A percentile compares a stretch with the other conserved stretches of the same genome.
phyloP scores from a whole-genome alignment of 1,284 basidiomycete genomes.

The Phlebopus sp. region DNA sequence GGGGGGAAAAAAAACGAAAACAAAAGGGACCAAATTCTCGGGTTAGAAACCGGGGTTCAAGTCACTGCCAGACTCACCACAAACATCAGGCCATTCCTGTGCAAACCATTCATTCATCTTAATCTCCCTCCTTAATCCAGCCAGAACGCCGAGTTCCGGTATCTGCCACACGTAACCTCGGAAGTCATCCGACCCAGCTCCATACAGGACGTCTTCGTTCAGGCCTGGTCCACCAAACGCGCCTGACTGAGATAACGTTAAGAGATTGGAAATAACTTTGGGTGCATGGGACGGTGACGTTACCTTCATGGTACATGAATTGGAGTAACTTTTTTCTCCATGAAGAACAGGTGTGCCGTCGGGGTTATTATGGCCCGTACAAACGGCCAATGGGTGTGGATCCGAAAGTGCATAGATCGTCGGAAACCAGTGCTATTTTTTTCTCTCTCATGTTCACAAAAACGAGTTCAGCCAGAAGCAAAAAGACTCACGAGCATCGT shows the following conservation, averaged over 20 bases:
- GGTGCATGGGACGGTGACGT: background rate
- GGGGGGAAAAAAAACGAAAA: background rate
- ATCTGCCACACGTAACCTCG: constrained; percentile 77
- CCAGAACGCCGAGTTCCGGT: constrained; percentile 46
- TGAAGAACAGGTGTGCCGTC: constrained; percentile 46
- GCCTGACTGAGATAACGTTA: constrained; percentile 53
- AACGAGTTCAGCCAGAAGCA: background rate
- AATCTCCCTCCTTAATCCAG: constrained; percentile 42
- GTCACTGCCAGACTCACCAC: constrained; percentile 35
- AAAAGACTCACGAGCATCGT: constrained; percentile 54
- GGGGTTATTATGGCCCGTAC: constrained; percentile 53
- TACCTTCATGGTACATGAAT: constrained; percentile 78
- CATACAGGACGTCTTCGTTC: constrained; percentile 57
- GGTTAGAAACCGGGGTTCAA: background rate
- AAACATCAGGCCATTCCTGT: constrained; percentile 30
- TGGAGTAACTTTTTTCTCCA: constrained; percentile 57
- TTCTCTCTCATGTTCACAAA: constrained; percentile 2
- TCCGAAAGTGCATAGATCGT: constrained; percentile 68
- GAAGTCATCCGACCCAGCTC: constrained; percentile 78
- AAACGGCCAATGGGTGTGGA: constrained; percentile 63
- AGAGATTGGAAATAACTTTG: background rate
- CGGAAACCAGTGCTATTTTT: constrained; percentile 56
- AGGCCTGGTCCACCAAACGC: constrained; percentile 62
- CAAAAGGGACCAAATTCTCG: no score
- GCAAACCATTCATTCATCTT: constrained; percentile 42